Percentiles rank a stretch among this genome's conserved stretches.
phyloP scores from a whole-genome alignment of 1,284 basidiomycete species.

The Apiotrichum brassicae region DNA sequence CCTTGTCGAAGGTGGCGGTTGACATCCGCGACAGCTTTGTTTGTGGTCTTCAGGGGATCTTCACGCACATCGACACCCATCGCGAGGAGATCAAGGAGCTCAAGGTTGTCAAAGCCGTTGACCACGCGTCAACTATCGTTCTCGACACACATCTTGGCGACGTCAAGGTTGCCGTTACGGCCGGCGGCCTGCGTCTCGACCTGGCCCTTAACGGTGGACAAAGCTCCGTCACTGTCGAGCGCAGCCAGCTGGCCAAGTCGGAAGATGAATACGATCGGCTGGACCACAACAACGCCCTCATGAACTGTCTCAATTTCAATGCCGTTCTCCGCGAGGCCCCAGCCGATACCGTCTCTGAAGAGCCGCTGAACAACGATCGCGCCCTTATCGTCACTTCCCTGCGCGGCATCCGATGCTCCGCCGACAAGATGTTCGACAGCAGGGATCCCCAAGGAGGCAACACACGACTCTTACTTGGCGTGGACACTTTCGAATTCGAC shows the following conservation, averaged over 20 bases:
- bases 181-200: conserved; percentile 21
- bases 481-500: conserved; percentile 28
- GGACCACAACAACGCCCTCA: not conserved
- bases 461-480: conserved; percentile 15
- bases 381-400: conserved; percentile 3
- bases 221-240: conserved; percentile 5
- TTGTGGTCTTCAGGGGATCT: conserved; percentile 6
- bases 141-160: conserved; percentile 17
- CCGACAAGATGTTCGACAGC: conserved; percentile 2
- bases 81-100: conserved; percentile 4
- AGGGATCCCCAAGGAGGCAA: not conserved
- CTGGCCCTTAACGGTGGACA: conserved; percentile 5
- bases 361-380: not conserved
- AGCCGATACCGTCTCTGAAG: not conserved
- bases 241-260: not conserved
- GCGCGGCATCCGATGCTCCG: conserved; percentile 1
- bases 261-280: not conserved
- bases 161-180: conserved; percentile 11
- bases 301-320: conserved; percentile 4
- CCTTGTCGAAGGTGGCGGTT: conserved; percentile 16
- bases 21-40: conserved; percentile 29
- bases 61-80: conserved; percentile 11
- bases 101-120: conserved; percentile 2
- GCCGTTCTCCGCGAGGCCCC: not conserved
- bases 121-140: conserved; percentile 11